Evolutionary conservation across 441 rosid genomes (phyloP).

Genomic region (Croton laevigatus): DNA sequence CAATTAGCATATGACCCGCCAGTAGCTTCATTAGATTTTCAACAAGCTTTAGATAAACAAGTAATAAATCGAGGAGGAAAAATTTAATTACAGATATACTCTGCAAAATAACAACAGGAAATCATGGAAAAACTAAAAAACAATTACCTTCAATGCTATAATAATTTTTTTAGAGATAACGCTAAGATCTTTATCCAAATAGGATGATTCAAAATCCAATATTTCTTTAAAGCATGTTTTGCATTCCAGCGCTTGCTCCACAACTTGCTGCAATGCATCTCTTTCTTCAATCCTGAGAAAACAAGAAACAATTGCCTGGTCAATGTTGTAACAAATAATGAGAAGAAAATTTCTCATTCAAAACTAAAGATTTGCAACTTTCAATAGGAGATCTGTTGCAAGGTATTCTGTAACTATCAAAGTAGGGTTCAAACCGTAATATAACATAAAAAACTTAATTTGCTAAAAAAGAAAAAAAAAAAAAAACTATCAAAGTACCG

Average conservation of each 20-base stretch:
- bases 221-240: constrained; percentile 42
- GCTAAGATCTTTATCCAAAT: constrained; percentile 36
- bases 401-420: not conserved
- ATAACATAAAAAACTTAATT: too few species aligned
- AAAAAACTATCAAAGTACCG: not conserved
- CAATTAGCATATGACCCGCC: constrained; percentile 10
- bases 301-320: not conserved
- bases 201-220: constrained; percentile 38
- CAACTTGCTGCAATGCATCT: constrained; percentile 38
- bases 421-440: too few species aligned
- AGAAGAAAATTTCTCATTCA: not conserved
- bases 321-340: not conserved
- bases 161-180: constrained; percentile 37
- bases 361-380: not conserved
- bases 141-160: constrained; percentile 54
- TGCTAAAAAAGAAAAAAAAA: too few species aligned
- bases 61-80: not conserved
- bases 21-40: not conserved
- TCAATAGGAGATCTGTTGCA: not conserved
- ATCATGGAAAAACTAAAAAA: not conserved
- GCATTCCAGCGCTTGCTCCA: constrained; percentile 46
- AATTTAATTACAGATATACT: not conserved
- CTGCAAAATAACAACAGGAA: not conserved
- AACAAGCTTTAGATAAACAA: not conserved
- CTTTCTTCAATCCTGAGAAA: constrained; percentile 58